Base-by-base conservation (phyloP, 108 stramenopile species). In the Seminavis robusta region DNA sequence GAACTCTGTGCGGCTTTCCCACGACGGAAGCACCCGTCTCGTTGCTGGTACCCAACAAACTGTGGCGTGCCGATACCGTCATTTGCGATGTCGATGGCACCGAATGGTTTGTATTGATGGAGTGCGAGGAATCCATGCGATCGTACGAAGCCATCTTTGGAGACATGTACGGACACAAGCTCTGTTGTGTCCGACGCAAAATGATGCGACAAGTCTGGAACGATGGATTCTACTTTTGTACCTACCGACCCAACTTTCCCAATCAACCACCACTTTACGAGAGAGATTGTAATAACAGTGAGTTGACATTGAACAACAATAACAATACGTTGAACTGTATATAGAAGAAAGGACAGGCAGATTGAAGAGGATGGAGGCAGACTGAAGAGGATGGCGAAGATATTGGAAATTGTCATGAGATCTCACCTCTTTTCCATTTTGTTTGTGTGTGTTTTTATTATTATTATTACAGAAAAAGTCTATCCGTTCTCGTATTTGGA, bases 181-280 rank as follows among this genome's bases (percentile, higher is more conserved):
- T 75, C 10, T 61, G 61, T 27, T 75, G 67, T 40, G 53, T 75
- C 34, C 68, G 68, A 38, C 66, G 74, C 4, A 67, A 67, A 15
- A 43, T 75, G 7, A 60, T 67, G 33, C 68, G 63, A 20, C 63
- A 55, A 26, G 63, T 61, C 21, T 68, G 67, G 67, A 38, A 52
- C 43, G 74, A 75, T 58, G 74, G 74, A 13, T 75, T 56, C 52
- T 69, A 75, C 48, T 68, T 75, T 64, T 75, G 74, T 46, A 75
- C 74, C 20, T 75, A 75, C 40, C 23, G 48, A 21, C 74, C 74
- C 13, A 75, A 75, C 31, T 75, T 56, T 27, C 62, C 56, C 7
- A 67, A 44, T 19, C 74, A 75, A 36, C 64, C 56, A n/a, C 61
- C 69, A 24, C 60, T 59, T 23, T 63, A 62, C 9, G 74, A 75